A percentile compares a stretch with the other conserved stretches of the same genome.
Evolutionary conservation across 2,329 filamentous ascomycete species (phyloP).

Genomic region (Colletotrichum ledebouriae): DNA sequence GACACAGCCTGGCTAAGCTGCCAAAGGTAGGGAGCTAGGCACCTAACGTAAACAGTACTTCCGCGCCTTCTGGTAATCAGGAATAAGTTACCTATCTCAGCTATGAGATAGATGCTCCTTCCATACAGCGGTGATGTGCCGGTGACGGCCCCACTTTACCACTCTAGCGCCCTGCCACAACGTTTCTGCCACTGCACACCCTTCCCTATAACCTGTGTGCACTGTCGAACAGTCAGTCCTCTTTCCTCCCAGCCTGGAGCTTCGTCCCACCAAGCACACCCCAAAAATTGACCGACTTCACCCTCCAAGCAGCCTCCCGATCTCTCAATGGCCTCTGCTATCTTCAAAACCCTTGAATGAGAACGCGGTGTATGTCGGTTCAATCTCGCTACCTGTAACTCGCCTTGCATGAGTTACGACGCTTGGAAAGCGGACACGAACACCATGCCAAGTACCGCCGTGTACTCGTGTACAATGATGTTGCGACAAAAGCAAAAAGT

Average conservation of each 20-base stretch:
- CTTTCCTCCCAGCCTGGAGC: background rate
- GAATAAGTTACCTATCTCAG: too few species aligned
- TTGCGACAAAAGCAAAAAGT: too few species aligned
- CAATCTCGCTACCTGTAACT: background rate
- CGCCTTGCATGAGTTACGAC: conserved; percentile 1
- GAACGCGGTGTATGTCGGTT: background rate
- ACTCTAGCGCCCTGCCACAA: conserved; percentile 9
- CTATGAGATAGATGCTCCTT: background rate
- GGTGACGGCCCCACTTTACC: conserved; percentile 2
- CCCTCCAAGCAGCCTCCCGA: background rate
- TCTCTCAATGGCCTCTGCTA: background rate
- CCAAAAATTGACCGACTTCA: background rate
- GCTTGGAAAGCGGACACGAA: background rate
- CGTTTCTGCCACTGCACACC: background rate
- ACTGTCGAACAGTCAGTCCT: background rate
- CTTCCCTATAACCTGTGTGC: too few species aligned
- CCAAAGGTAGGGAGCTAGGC: too few species aligned
- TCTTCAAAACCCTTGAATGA: background rate
- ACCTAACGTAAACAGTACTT: too few species aligned
- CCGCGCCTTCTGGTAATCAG: too few species aligned
- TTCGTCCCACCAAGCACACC: background rate
- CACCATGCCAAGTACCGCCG: background rate
- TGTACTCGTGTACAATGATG: background rate
- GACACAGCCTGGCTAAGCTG: too few species aligned
- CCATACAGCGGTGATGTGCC: background rate